Percentiles rank a stretch among this genome's conserved stretches.
phyloP scores from a whole-genome alignment of 2,329 filamentous ascomycete species.

The Clathrospora elynae region DNA sequence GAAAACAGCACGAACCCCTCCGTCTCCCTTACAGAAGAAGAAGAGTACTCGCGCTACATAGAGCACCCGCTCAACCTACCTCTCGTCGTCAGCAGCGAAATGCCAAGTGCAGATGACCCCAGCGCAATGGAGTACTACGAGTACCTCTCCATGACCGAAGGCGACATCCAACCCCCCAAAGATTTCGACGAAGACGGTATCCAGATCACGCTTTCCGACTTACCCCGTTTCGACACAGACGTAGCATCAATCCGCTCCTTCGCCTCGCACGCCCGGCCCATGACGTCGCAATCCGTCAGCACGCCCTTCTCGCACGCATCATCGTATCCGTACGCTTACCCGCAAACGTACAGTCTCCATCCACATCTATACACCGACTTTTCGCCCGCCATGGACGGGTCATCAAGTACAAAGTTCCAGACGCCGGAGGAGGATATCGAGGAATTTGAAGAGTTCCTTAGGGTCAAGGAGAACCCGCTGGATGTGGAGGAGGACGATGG shows the following conservation, averaged over 20 bases:
- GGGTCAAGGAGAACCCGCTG: conserved; percentile 78
- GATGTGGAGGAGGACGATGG: conserved; percentile 87
- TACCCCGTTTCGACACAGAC: conserved; percentile 31
- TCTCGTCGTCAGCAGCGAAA: conserved; percentile 74
- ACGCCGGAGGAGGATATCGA: conserved; percentile 68
- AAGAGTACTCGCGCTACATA: conserved; percentile 89
- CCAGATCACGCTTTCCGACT: conserved; percentile 19
- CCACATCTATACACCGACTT: conserved; percentile 20
- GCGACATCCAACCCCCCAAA: conserved; percentile 21
- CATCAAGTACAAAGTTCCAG: conserved; percentile 49
- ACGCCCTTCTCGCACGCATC: conserved; percentile 44
- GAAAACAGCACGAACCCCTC: conserved; percentile 83
- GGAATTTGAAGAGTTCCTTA: conserved; percentile 77
- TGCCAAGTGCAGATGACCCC: conserved; percentile 57
- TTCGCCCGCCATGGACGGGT: conserved; percentile 10
- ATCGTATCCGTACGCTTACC: conserved; percentile 31
- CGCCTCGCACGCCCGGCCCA: conserved; percentile 32
- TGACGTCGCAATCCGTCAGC: conserved; percentile 33
- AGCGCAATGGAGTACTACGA: conserved; percentile 73
- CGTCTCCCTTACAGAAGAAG: conserved; percentile 74
- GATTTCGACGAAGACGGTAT: conserved; percentile 26
- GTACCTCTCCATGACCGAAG: conserved; percentile 67
- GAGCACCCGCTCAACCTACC: conserved; percentile 86
- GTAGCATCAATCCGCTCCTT: conserved; percentile 34
- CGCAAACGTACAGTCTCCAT: conserved; percentile 24